Base-by-base conservation (phyloP, 306 rosid species). In the Sphenostylis stenocarpa region DNA sequence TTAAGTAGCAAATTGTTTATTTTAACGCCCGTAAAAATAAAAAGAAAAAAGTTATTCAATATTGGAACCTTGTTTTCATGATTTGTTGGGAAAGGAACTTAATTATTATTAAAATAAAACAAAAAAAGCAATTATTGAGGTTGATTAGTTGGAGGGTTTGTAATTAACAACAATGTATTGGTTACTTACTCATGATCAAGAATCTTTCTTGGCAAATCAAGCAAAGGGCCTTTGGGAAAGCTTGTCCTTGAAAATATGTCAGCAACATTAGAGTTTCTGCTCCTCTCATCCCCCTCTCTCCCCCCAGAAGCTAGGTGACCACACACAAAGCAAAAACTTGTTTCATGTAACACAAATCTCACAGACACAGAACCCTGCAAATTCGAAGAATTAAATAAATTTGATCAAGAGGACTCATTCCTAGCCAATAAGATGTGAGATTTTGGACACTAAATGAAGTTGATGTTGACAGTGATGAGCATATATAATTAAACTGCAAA, bases 341-440 rank as follows among this genome's bases (percentile, higher is more conserved):
- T 86, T 84, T 82, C 95, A 65, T 90, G 90, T 36, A 94, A 52
- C 72, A 58, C 82, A 84, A 94, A 90, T 57, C 98, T 88, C 47
- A 89, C 93, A 3, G 96, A 87, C 41, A 94, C 97, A 1, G 96
- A 87, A 28, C 97, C 97, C 97, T 94, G 94, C 88, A 81, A n/a
- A 65, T 81, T 9, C 38, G 72, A 23, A 36, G 16, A 16, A 16
- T 16, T 47, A 47, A 5, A n/a, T 14, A 4, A 45, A 45, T 0
- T 4, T 45, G 15, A 47, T 16, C 53, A 47, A n/a, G 53, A 47
- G 3, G 51, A 45, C 51, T 45, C 14, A 44, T 44, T 44, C 49
- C 49, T 38, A 17, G 17, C 47, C 60, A 72, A 79, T 75, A 9
- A 63, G 14, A 73, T 41, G 48, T 39, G 10, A 23, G 6, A 10